These are phyloP conservation scores for Tillandsia leiboldiana DNA, from an alignment of 176 grass and related monocot genomes.

Conservation along the genomic window DNA sequence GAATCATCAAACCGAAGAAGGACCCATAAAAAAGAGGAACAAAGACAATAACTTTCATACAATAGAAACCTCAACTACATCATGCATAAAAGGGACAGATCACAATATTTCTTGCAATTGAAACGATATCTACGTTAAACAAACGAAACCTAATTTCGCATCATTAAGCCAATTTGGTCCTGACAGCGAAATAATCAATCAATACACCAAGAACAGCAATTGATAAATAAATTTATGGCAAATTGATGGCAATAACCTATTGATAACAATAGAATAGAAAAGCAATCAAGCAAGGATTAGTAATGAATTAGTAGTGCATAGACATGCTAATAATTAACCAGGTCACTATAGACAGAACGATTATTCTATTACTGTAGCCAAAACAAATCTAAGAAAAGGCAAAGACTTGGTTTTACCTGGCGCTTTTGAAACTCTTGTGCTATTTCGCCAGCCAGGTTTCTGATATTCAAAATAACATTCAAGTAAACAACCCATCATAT, in stretches of 20 bases:
- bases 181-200: too few relatives aligned
- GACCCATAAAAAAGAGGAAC: too few relatives aligned
- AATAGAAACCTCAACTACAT: too few relatives aligned
- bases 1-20: too few relatives aligned
- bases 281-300: neutral
- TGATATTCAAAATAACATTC: constrained; percentile 11
- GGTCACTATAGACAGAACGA: neutral
- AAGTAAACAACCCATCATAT: neutral
- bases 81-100: too few relatives aligned
- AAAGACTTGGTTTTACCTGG: constrained; percentile 36
- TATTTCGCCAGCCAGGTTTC: constrained; percentile 94
- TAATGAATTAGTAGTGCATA: neutral
- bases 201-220: too few relatives aligned
- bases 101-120: too few relatives aligned
- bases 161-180: too few relatives aligned
- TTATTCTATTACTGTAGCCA: neutral
- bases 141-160: too few relatives aligned
- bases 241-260: neutral
- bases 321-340: neutral
- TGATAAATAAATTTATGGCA: neutral
- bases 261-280: neutral
- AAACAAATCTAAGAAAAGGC: neutral
- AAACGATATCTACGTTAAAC: too few relatives aligned
- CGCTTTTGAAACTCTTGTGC: constrained; percentile 92
- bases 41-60: too few relatives aligned